These are phyloP conservation scores for Rhodamnia argentea DNA, from an alignment of 345 rosid genomes.

Conservation along the genomic window DNA sequence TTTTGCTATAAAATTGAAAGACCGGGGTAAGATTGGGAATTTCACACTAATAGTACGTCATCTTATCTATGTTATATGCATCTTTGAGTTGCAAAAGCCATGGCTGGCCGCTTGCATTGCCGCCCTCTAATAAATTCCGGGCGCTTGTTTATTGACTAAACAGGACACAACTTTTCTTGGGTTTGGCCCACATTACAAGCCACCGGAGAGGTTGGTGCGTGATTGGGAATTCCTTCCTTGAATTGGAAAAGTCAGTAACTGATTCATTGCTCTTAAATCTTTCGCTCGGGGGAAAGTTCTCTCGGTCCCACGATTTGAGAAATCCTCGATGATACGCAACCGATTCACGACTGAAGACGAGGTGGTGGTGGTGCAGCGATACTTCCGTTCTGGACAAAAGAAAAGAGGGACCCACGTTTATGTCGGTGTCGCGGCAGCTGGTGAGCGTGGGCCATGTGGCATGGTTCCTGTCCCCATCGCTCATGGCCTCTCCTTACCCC, in stretches of 20 bases:
- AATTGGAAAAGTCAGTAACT: background rate
- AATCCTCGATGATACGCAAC: background rate
- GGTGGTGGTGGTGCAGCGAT: background rate
- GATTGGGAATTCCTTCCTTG: background rate
- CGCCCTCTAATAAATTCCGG: background rate
- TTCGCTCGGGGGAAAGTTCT: background rate
- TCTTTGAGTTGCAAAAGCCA: background rate
- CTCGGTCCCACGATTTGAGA: background rate
- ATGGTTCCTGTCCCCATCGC: no score
- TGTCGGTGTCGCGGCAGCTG: no score
- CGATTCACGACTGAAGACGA: background rate
- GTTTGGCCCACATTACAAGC: background rate
- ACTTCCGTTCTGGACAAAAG: no score
- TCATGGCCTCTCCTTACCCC: no score
- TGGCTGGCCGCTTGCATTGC: background rate
- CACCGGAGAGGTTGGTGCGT: background rate
- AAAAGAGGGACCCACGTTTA: no score
- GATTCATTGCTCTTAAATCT: background rate
- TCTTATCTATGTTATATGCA: background rate
- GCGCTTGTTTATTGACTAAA: background rate
- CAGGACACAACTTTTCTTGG: background rate
- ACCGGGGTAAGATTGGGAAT: background rate
- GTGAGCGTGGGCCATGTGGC: no score
- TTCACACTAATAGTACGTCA: rapidly evolving
- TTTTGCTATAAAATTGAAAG: background rate